Base-by-base conservation (phyloP, 805 yeast species). In the Ogataea saltuana region DNA sequence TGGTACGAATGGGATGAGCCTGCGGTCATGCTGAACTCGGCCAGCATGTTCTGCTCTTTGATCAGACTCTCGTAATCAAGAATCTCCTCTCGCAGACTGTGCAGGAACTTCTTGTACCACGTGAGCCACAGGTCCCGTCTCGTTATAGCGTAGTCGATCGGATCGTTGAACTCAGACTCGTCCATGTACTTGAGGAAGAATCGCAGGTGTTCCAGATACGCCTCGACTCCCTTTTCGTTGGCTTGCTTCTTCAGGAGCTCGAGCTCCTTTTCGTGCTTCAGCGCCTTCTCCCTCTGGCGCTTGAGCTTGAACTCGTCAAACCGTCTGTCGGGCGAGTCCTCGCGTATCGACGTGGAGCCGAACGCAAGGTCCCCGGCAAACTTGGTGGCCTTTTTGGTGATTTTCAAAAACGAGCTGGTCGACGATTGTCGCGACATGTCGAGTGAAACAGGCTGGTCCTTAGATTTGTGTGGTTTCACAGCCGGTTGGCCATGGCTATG, bases 311-410 rank as follows among this genome's bases (percentile, higher is more conserved):
- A 48, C 17, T 49, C 53, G 26, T 48, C 53, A 18, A 48, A 47
- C 30, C 39, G 40, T n/a, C 19, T 42, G 32, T 52, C 57, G 23
- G 36, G 45, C 4, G 27, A 23, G 3, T 46, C 60, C 8, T 49
- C 51, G 12, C 39, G 15, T 8, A 37, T 39, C 6, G 46, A 19
- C 19, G 49, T 20, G 4, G 54, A 41, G 7, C 68, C 68, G 43
- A 63, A 59, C 1, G 66, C 66, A 7, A 63, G 42, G 37, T 63
- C 66, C 8, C 63, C 63, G 1, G 63, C 67, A 4, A 63, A 18
- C 26, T 50, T 46, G 2, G 61, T 51, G 1, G 66, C 68, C 41
- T 47, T 60, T 26, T 53, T 55, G 6, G 61, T 55, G 17, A 62
- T 45, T 25, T 42, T 57, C 26, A 49, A 28, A 4, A 61, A 29